Evolutionary conservation across 2,329 filamentous ascomycete species (phyloP), one percentile per base, ranked within the genome.

Genomic region (Aspergillus chevalieri): DNA sequence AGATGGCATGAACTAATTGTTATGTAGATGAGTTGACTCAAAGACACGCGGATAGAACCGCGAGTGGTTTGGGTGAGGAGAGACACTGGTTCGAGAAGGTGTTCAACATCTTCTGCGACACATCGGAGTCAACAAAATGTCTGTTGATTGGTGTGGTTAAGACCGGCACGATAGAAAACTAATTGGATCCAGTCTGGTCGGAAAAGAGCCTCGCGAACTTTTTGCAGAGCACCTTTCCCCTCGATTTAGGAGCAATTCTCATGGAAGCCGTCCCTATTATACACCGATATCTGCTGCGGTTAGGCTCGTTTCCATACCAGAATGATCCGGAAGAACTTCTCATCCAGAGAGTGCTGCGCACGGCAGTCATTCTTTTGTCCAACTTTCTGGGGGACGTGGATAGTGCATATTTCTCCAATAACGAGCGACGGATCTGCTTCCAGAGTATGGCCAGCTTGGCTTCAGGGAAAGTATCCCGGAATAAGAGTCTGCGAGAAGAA

Each of bases 261-360:
- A 2, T 26, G n/a, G 34, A 47, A 26, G 36, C 45, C 14, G 12
- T 39, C 14, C 45, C 45, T 12, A 28, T 47, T 22, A n/a, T 42
- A 28, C 45, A 47, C 38, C 22, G 21, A 14, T 47, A 8, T 3
- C 21, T 42, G 12, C 36, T 42, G 45, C 34, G 45, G 12, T 26
- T 47, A 2, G 45, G 36, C 15, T 47, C 36, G 10, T 47, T 47
- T 28, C 45, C 36, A 21, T 47, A 42, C 34, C 45, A 47, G 33
- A 47, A 47, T 39, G 45, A 47, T 30, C 33, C 45, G 14, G 33
- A 42, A 9, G 14, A 8, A 15, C n/a, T n/a, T 21, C 14, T 47
- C 15, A 28, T 8, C 14, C 45, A 22, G 5, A 14, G 22, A 9
- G 45, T 47, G 3, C 45, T 39, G 33, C 36, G 45, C 12, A 47